A percentile compares a stretch with the other conserved stretches of the same genome.
Conservation (phyloP, 495 filamentous ascomycete species). For the Podospora anserina region DNA sequence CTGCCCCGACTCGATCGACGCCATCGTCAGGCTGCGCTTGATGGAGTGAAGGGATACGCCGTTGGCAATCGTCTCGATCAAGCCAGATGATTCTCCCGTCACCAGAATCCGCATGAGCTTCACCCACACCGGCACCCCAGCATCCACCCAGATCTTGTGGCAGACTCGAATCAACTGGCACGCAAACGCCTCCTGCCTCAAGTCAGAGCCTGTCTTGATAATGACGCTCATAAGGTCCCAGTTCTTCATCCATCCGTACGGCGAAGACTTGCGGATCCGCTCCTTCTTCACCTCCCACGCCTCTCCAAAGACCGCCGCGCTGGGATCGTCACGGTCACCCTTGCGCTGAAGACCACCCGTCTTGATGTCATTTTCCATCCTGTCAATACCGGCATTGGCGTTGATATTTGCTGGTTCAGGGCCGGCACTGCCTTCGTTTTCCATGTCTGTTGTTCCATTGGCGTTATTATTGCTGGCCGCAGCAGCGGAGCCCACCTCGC, state of each 20-base stretch:
- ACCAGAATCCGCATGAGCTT: conserved; percentile 77
- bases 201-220: conserved; percentile 73
- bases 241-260: conserved; percentile 75
- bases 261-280: conserved; percentile 69
- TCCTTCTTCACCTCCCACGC: conserved; percentile 74
- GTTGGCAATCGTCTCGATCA: conserved; percentile 79
- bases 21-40: conserved; percentile 69
- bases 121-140: conserved; percentile 70
- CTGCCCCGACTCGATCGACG: conserved; percentile 59
- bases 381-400: conserved; percentile 63
- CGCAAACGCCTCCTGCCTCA: conserved; percentile 74
- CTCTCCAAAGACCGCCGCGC: conserved; percentile 74
- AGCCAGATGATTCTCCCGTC: conserved; percentile 70
- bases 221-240: conserved; percentile 79
- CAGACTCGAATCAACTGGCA: conserved; percentile 74
- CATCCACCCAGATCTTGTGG: conserved; percentile 69
- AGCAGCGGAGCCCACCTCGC: conserved; percentile 41
- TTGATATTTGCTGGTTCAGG: conserved; percentile 48
- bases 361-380: conserved; percentile 80
- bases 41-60: conserved; percentile 73
- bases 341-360: conserved; percentile 71
- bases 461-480: conserved; percentile 35
- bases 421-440: conserved; percentile 40
- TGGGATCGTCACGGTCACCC: conserved; percentile 76
- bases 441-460: conserved; percentile 29